A percentile compares a stretch with the other conserved stretches of the same genome.
phyloP scores from a whole-genome alignment of 805 yeast species.

The Candida germanica region DNA sequence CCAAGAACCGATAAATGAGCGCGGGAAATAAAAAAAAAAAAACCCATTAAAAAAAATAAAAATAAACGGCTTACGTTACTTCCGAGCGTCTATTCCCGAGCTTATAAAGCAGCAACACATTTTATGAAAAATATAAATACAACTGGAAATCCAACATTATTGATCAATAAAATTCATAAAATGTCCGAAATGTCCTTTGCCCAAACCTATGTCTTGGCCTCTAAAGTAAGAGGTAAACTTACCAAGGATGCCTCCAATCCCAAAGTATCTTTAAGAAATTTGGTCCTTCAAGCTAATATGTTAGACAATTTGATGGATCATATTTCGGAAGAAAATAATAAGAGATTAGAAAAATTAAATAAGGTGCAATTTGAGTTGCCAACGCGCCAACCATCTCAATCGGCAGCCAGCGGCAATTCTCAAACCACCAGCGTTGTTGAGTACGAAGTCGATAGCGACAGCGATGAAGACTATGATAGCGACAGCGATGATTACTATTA shows the following conservation, averaged over 20 bases:
- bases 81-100: background rate
- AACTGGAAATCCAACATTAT: constrained; percentile 2
- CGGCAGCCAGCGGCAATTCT: constrained; percentile 17
- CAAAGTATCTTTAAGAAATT: constrained; percentile 53
- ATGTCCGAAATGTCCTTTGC: constrained; percentile 30
- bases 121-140: constrained; percentile 6
- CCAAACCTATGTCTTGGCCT: constrained; percentile 59
- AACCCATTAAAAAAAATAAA: no score
- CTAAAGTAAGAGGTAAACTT: constrained; percentile 60
- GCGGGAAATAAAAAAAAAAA: no score
- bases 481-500: constrained; percentile 22
- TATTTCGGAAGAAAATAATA: constrained; percentile 30
- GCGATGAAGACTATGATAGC: constrained; percentile 27
- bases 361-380: constrained; percentile 12
- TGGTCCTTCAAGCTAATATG: constrained; percentile 71
- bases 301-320: constrained; percentile 62
- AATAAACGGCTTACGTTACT: background rate
- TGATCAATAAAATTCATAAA: constrained; percentile 1
- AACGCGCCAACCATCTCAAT: constrained; percentile 1
- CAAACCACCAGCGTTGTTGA: constrained; percentile 30
- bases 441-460: constrained; percentile 34
- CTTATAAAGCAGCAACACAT: background rate
- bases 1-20: background rate
- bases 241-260: constrained; percentile 58
- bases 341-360: constrained; percentile 18